Evolutionary conservation across 768 basidiomycete species (phyloP), one percentile per base, ranked within the genome.

Genomic region (Pleurotus tuber-regium): DNA sequence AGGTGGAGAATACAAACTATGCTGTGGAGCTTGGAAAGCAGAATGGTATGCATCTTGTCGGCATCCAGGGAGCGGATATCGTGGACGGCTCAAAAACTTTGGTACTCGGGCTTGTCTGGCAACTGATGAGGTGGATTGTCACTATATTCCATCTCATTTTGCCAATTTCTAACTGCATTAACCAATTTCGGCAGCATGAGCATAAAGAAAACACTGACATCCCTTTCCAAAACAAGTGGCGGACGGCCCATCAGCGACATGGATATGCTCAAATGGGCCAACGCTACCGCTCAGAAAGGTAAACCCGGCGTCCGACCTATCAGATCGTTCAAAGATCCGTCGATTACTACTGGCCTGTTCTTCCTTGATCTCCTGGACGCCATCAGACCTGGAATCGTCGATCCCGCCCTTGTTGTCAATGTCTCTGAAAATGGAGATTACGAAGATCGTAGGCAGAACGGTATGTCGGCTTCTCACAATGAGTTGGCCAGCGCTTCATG

Each of bases 1-100:
- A 87, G 26, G 93, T 99, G 23, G 97, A 99, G 72, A 98, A 99
- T 70, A 97, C 92, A 38, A 99, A 98, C 68, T 98, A 99, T 61
- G 86, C 74, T 6, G 87, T 98, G 36, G 97, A 98, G 39, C 84
- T 99, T 12, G 95, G 84, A 2, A 92, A 86, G 67, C 87, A 92
- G 67, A 95, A 90, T 62, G 86, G 88, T 39, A 90, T 99, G 90
- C 92, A 90, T 64, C 73, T 99, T 55, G 94, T 99, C 40, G 95
- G 96, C 5, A 98, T 98, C 55, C 97, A 99, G 65, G 97, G 97
- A 10, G 86, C 96, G 1, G 96, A 98, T 67, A 95, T 99, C 57
- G 92, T 95, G 52, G 96, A 99, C 62, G 93, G 87, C n/a, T 76
- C 75, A 44, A 89, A 86, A 70, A 98, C 95, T 3, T 75, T 99